A percentile compares a stretch with the other conserved stretches of the same genome.
Evolutionary conservation across 2,329 filamentous ascomycete genomes (phyloP).

Genomic region (Ceratocystis diversiconidia): DNA sequence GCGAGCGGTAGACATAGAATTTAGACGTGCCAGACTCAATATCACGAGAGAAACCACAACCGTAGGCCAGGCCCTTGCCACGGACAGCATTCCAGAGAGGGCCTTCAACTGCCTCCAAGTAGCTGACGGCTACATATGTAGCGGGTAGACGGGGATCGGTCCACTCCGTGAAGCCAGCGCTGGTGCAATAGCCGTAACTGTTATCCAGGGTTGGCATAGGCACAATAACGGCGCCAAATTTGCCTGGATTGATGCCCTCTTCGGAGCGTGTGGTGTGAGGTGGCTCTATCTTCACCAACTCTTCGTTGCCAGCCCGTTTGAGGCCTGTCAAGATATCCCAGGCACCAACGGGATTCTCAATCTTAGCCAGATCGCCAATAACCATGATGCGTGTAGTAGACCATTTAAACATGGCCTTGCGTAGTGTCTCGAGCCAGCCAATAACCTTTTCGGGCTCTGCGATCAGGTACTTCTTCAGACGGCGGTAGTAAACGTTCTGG

Average conservation of each 20-base stretch:
- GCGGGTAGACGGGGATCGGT: constrained; percentile 66
- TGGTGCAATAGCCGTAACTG: constrained; percentile 68
- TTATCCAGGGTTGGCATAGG: constrained; percentile 89
- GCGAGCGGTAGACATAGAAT: constrained; percentile 80
- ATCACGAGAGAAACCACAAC: constrained; percentile 63
- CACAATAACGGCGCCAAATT: constrained; percentile 59
- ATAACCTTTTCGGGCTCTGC: constrained; percentile 64
- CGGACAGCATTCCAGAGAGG: constrained; percentile 89
- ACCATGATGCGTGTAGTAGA: constrained; percentile 78
- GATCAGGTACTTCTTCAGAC: constrained; percentile 66
- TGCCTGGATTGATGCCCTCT: constrained; percentile 61
- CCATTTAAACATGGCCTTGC: constrained; percentile 62
- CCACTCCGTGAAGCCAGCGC: constrained; percentile 60
- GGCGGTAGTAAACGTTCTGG: constrained; percentile 74
- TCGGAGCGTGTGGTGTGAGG: constrained; percentile 57
- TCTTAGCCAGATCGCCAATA: constrained; percentile 61
- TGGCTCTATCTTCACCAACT: constrained; percentile 45
- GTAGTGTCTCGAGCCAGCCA: constrained; percentile 61
- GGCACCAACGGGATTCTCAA: constrained; percentile 59
- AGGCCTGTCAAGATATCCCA: constrained; percentile 45
- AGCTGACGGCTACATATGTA: constrained; percentile 74
- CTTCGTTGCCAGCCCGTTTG: constrained; percentile 28
- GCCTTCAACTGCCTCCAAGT: constrained; percentile 85
- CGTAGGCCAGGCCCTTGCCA: constrained; percentile 86
- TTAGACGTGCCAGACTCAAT: constrained; percentile 67